Conservation (phyloP, 2,329 filamentous ascomycete genomes). For the Davidsoniella australis region DNA sequence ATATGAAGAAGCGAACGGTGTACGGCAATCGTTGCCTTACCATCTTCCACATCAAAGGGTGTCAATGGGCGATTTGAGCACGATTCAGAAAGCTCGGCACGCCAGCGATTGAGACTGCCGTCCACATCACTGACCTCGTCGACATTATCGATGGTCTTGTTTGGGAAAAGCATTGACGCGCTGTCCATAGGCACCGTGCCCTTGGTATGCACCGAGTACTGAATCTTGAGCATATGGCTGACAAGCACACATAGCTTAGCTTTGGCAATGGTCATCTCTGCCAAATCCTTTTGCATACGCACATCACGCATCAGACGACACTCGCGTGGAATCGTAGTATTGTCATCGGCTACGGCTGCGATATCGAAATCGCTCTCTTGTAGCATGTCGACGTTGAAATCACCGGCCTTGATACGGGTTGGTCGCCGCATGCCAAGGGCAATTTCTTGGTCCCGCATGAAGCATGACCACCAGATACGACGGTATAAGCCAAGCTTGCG, state of each 20-base stretch:
- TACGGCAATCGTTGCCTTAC: constrained; percentile 42
- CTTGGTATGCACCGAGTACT: constrained; percentile 81
- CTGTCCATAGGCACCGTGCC: constrained; percentile 64
- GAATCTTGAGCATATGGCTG: constrained; percentile 73
- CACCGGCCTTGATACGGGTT: constrained; percentile 80
- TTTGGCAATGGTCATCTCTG: constrained; percentile 80
- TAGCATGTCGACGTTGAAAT: constrained; percentile 87
- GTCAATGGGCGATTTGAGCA: constrained; percentile 49
- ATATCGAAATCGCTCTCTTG: constrained; percentile 73
- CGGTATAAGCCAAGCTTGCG: constrained; percentile 76
- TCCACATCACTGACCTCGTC: constrained; percentile 68
- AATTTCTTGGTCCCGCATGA: constrained; percentile 84
- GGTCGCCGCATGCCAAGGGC: constrained; percentile 86
- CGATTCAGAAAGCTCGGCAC: constrained; percentile 49
- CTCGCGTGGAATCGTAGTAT: constrained; percentile 49
- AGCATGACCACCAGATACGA: constrained; percentile 94
- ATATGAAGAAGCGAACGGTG: constrained; percentile 82
- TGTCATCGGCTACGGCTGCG: constrained; percentile 45
- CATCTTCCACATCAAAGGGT: constrained; percentile 38
- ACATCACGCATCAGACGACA: constrained; percentile 56
- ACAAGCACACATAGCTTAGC: constrained; percentile 79
- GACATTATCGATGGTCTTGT: constrained; percentile 68
- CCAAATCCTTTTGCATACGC: constrained; percentile 59
- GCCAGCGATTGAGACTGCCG: constrained; percentile 62
- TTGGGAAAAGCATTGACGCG: constrained; percentile 81